Percentiles rank a stretch among this genome's conserved stretches.
Conservation (phyloP, 2,329 filamentous ascomycete species). For the Alternaria infectoria region DNA sequence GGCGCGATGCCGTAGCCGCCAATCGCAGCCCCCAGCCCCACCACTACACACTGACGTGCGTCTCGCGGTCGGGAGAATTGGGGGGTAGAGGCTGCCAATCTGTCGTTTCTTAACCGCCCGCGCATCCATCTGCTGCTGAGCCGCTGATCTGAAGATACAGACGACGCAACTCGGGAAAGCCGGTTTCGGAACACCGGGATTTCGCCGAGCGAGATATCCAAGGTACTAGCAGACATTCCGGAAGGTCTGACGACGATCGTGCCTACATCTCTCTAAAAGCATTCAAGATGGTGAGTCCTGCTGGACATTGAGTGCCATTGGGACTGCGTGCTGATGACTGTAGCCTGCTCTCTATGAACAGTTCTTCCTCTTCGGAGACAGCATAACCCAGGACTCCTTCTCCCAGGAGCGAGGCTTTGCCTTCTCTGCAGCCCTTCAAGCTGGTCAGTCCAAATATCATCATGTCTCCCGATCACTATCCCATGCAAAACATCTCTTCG, state of each 20-base stretch:
- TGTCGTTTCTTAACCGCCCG: background rate
- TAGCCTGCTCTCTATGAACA: conserved; percentile 49
- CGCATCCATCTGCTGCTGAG: background rate
- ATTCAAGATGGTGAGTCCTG: conserved; percentile 16
- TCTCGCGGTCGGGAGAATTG: conserved; percentile 2
- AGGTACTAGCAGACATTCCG: background rate
- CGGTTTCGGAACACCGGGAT: background rate
- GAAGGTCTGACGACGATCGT: background rate
- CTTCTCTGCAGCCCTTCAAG: conserved; percentile 74
- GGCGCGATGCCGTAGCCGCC: conserved; percentile 1
- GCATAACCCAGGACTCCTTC: conserved; percentile 75
- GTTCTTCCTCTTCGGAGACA: conserved; percentile 85
- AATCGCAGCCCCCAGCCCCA: conserved; percentile 1
- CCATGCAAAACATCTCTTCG: conserved; percentile 3
- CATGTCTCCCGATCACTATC: background rate
- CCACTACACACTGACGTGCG: conserved; percentile 2
- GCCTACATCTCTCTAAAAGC: background rate
- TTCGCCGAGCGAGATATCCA: conserved; percentile 3
- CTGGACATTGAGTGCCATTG: background rate
- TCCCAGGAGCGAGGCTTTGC: conserved; percentile 71
- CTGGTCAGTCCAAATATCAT: conserved; percentile 58
- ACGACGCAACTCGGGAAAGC: background rate
- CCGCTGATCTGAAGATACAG: background rate
- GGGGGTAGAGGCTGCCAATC: background rate
- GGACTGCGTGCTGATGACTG: background rate